Evolutionary conservation across 257 asterid genomes (phyloP).

Genomic region (Rehmannia glutinosa): DNA sequence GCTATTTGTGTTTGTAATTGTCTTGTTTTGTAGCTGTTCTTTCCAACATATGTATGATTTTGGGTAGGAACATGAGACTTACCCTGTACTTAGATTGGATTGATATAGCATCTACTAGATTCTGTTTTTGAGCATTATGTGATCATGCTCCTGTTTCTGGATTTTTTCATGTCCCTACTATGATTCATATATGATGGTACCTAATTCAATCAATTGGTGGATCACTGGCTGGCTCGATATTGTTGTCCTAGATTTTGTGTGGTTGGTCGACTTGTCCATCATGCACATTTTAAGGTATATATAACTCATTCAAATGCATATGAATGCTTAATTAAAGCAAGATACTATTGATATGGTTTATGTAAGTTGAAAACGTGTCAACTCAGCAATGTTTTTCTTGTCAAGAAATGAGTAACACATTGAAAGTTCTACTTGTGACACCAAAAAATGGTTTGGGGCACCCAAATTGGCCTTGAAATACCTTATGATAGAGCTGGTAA

Average conservation of each 20-base stretch:
- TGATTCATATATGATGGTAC: not conserved
- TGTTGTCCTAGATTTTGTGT: not conserved
- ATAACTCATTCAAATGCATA: too few relatives aligned
- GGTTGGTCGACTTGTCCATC: too few relatives aligned
- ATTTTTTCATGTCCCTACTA: constrained; percentile 7
- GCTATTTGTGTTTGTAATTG: not conserved
- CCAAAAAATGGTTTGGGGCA: too few relatives aligned
- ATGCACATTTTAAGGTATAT: too few relatives aligned
- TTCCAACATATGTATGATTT: constrained; percentile 20
- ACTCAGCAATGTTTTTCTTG: too few relatives aligned
- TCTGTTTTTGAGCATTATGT: not conserved
- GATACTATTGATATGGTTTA: too few relatives aligned
- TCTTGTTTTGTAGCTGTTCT: constrained; percentile 27
- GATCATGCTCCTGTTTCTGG: not conserved
- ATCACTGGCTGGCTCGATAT: not conserved
- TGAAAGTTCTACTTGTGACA: too few relatives aligned
- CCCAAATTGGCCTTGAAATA: too few relatives aligned
- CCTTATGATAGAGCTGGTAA: too few relatives aligned
- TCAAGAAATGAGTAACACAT: too few relatives aligned
- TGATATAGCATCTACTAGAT: not conserved
- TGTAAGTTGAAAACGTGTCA: too few relatives aligned
- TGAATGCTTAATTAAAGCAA: too few relatives aligned
- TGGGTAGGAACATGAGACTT: not conserved
- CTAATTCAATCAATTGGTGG: not conserved
- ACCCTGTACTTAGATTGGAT: constrained; percentile 10